Evolutionary conservation across 2,329 filamentous ascomycete genomes (phyloP).

Genomic region (Talaromyces sp.): DNA sequence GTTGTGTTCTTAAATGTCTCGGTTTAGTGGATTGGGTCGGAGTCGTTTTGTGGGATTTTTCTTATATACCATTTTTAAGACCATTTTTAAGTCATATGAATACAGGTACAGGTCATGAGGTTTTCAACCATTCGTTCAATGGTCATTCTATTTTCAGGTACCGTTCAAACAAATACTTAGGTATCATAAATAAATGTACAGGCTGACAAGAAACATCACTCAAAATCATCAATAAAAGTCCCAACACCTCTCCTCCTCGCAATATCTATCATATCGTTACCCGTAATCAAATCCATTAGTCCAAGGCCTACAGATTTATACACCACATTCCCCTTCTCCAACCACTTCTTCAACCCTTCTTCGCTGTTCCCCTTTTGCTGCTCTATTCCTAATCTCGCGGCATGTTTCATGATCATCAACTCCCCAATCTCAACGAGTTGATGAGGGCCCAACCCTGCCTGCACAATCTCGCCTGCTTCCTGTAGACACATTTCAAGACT

Average conservation of each 20-base stretch:
- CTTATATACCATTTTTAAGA: background rate
- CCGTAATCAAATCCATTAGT: conserved; percentile 66
- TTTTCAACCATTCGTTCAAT: background rate
- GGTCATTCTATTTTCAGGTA: background rate
- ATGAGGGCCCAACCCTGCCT: conserved; percentile 67
- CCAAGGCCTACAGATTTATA: conserved; percentile 68
- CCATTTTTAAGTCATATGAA: background rate
- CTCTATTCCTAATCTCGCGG: conserved; percentile 39
- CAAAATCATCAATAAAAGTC: conserved; percentile 45
- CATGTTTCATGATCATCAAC: conserved; percentile 62
- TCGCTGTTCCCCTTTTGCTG: conserved; percentile 32
- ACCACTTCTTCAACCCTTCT: conserved; percentile 54
- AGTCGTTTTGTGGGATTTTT: background rate
- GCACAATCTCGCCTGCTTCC: conserved; percentile 82
- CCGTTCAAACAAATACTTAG: background rate
- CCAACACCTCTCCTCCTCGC: conserved; percentile 56
- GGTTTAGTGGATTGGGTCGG: background rate
- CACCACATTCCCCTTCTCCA: conserved; percentile 62
- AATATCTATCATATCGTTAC: conserved; percentile 54
- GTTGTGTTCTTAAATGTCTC: background rate
- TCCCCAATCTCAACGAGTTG: conserved; percentile 88
- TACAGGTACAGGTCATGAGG: background rate
- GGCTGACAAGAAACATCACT: background rate
- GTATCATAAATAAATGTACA: background rate
- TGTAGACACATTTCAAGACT: conserved; percentile 74